phyloP scores from a whole-genome alignment of 2,329 filamentous ascomycete species.

The Akanthomyces dipterigenus region DNA sequence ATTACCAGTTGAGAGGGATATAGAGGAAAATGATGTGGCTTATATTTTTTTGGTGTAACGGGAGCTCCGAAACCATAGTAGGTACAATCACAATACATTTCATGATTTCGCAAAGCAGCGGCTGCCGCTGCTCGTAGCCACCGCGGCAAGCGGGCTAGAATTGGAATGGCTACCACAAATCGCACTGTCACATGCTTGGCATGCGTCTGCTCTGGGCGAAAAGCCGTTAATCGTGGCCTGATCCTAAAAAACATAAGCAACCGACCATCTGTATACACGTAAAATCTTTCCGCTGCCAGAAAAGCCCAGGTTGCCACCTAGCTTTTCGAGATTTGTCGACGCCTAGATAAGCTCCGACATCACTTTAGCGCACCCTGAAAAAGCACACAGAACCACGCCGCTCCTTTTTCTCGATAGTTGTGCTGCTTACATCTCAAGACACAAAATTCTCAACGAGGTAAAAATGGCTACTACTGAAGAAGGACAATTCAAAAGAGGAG shows the following conservation, averaged over 20 bases:
- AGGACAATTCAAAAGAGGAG: slow-evolving; percentile 41
- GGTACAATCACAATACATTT: neutral
- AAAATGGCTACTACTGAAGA: slow-evolving; percentile 39
- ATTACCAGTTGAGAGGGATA: neutral
- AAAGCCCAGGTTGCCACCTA: neutral
- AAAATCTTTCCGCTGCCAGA: neutral
- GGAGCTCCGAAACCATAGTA: neutral
- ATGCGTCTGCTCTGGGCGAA: neutral
- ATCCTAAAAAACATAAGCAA: neutral
- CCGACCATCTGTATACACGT: neutral
- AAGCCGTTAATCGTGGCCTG: neutral
- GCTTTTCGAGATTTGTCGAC: neutral
- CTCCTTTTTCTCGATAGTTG: neutral
- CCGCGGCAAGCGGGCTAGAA: neutral
- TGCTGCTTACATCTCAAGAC: neutral
- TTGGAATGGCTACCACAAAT: neutral
- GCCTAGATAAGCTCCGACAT: neutral
- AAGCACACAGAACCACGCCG: neutral
- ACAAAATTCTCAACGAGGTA: neutral
- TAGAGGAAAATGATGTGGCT: neutral
- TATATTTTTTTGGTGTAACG: neutral
- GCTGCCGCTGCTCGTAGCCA: neutral
- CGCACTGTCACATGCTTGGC: slow-evolving; percentile 6
- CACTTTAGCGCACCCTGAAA: neutral
- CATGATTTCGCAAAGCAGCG: neutral